Base-by-base conservation (phyloP, 257 asterid species). In the Penstemon eatonii region DNA sequence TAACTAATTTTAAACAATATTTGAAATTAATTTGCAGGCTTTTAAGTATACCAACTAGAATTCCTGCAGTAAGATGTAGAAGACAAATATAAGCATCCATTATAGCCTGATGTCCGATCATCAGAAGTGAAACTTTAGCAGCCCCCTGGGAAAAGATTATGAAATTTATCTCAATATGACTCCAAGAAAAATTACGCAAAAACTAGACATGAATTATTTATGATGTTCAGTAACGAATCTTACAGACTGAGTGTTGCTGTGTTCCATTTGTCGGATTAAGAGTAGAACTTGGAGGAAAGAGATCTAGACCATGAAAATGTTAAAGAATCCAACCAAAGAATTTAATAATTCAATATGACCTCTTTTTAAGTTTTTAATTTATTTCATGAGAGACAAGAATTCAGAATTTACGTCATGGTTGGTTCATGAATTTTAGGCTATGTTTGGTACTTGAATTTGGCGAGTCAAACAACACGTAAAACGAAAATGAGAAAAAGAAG, bases 31-130 rank as follows among this genome's bases (percentile, higher is more conserved):
- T 7, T 25, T 25, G 33, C 47, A 18, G 60, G 72, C 60, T 59
- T 50, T 49, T 13, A 50, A 18, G 45, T 10, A 69, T 80, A 94
- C 99, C 99, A 63, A 94, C 96, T 69, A 94, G 80, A 70, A 94
- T 89, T 75, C 99, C 98, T 9, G 99, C 96, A n/a, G 97, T 94
- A 57, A 94, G 96, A 82, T 91, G 99, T 51, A 94, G 78, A 81
- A 94, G 98, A 76, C 99, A 94, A 71, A 91, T 82, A 76, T 94
- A 94, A 58, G 99, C 93, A 78, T 94, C 99, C 92, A 94, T 87
- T 82, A 94, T 91, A 44, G 98, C 99, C 66, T 94, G 98, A 72
- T 94, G 99, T 56, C 98, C 99, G 58, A 94, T 80, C 96, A 89
- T 91, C 79, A 84, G 74, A 77, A 91, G 83, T 12, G 99, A 94